Evolutionary conservation across 768 basidiomycete species (phyloP), one percentile per base, ranked within the genome.

Genomic region (Leucogyrophana mollusca): DNA sequence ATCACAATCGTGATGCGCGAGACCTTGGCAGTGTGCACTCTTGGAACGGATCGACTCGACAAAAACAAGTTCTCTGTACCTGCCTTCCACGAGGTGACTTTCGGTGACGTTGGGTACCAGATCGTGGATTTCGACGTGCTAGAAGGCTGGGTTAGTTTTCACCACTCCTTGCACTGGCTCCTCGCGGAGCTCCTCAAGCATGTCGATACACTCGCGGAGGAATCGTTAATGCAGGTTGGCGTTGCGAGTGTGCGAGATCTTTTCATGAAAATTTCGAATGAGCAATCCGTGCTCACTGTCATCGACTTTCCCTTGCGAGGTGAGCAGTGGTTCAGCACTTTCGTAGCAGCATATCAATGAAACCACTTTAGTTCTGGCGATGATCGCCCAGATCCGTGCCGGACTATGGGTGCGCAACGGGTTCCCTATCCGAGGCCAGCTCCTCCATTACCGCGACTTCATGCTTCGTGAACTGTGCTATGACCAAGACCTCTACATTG

Each of bases 391-490:
- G 62, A 92, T 97, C 41, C 83, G 94, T 20, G 88, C 91, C 0
- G 94, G 94, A 0, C 76, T 98, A 4, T 99, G 96, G 96, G 94
- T 96, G 7, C 87, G 95, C 44, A 99, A 99, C 56, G 96, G 96
- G 3, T 90, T 94, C 58, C 88, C 88, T 13, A 94, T 98, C 55
- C 86, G 95, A 1, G 93, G 94, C 0, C 96, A 98, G 63, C 74
- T 94, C 4, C 78, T 94, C 43, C 95, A 98, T 62, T 99, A 99
- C 63, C 87, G 94, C 21, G 95, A 98, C 62, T 93, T 92, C 65
- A 87, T 90, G 79, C 81, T 97, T 20, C 86, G 95, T 16, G 96
- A 99, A 63, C 76, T 93, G 5, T 96, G 95, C 58, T 94, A 95
- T 60, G 96, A 99, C 64, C 94, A 97, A 63, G 96, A 93, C 54